A percentile compares a stretch with the other conserved stretches of the same genome.
Conservation (phyloP, 345 rosid species). For the Hypericum perforatum region DNA sequence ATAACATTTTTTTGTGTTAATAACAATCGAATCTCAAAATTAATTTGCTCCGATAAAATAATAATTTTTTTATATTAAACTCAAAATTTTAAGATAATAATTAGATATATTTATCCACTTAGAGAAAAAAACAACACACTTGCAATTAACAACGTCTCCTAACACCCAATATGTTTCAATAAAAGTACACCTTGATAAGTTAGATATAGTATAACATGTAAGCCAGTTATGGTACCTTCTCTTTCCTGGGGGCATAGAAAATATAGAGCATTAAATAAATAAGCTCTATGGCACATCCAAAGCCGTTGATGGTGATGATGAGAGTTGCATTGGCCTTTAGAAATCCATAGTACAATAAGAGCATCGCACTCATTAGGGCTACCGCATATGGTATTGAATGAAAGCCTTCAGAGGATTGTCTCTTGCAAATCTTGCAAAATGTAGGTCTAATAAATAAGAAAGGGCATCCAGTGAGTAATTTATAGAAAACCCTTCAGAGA, state of each 20-base stretch:
- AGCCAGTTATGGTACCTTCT: slow-evolving; percentile 3
- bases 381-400: slow-evolving; percentile 17
- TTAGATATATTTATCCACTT: too few relatives aligned
- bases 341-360: slow-evolving; percentile 14
- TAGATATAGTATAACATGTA: too few relatives aligned
- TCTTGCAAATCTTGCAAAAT: slow-evolving; percentile 15
- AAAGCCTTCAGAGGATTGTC: slow-evolving; percentile 16
- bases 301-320: slow-evolving; percentile 13
- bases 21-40: too few relatives aligned
- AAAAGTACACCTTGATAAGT: too few relatives aligned
- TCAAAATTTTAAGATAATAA: too few relatives aligned
- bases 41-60: too few relatives aligned
- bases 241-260: slow-evolving; percentile 8
- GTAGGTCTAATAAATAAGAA: slow-evolving; percentile 13
- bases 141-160: too few relatives aligned
- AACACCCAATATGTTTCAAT: too few relatives aligned
- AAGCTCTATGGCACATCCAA: slow-evolving; percentile 15
- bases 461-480: neutral
- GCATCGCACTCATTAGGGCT: slow-evolving; percentile 13
- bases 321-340: slow-evolving; percentile 9
- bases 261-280: slow-evolving; percentile 10
- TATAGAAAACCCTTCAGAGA: neutral
- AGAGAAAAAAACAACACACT: too few relatives aligned
- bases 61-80: too few relatives aligned
- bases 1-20: too few relatives aligned